These are phyloP conservation scores for Daldinia concentrica DNA, from an alignment of 495 filamentous ascomycete genomes.

Conservation along the genomic window DNA sequence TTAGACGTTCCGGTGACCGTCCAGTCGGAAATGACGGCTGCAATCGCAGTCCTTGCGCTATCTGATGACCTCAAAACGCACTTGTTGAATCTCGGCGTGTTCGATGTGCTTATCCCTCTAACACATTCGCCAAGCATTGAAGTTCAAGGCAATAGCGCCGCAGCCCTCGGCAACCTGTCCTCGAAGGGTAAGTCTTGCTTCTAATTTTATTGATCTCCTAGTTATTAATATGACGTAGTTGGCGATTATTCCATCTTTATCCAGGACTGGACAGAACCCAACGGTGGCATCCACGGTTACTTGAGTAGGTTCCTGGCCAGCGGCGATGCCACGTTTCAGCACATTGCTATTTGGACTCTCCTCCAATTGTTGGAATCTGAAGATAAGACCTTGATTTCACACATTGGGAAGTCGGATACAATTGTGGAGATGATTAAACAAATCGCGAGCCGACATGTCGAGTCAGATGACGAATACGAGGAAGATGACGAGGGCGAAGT, in stretches of 20 bases:
- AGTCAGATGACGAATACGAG: slow-evolving; percentile 87
- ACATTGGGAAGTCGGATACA: slow-evolving; percentile 86
- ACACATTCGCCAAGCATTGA: slow-evolving; percentile 96
- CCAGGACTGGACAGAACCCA: slow-evolving; percentile 89
- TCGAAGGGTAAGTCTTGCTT: slow-evolving; percentile 79
- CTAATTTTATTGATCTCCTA: slow-evolving; percentile 4
- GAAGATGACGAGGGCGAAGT: slow-evolving; percentile 93
- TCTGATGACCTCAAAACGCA: slow-evolving; percentile 95
- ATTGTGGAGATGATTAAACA: slow-evolving; percentile 89
- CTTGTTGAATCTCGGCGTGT: slow-evolving; percentile 91
- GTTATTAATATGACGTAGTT: slow-evolving; percentile 63
- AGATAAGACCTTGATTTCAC: slow-evolving; percentile 81
- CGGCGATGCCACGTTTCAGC: slow-evolving; percentile 96
- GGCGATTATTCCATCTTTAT: slow-evolving; percentile 97
- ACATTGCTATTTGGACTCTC: slow-evolving; percentile 98
- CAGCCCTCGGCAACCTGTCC: slow-evolving; percentile 92
- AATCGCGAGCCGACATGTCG: slow-evolving; percentile 89
- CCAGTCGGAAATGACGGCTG: slow-evolving; percentile 98
- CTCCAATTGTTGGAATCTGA: slow-evolving; percentile 95
- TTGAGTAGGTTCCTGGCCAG: slow-evolving; percentile 90
- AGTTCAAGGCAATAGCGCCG: slow-evolving; percentile 97
- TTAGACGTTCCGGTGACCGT: slow-evolving; percentile 92
- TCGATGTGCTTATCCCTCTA: slow-evolving; percentile 94
- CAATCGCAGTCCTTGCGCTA: slow-evolving; percentile 95
- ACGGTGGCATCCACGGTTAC: slow-evolving; percentile 95